Percentiles rank a stretch among this genome's conserved stretches.
These are phyloP conservation scores for Barnettozyma siamensis DNA, from an alignment of 805 yeast genomes.

Conservation along the genomic window DNA sequence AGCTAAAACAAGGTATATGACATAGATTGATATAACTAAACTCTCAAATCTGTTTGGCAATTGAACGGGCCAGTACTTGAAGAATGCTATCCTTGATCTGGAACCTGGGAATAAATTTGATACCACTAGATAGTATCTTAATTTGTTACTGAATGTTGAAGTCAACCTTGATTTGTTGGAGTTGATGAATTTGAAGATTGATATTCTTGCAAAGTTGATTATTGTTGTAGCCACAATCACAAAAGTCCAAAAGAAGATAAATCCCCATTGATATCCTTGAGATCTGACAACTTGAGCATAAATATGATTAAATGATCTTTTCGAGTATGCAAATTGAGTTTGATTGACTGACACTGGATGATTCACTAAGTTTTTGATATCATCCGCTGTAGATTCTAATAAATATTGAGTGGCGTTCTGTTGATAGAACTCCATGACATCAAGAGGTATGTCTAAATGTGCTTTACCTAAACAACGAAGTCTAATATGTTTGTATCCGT, in stretches of 20 bases:
- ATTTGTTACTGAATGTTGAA: conserved; percentile 10
- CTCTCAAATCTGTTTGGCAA: conserved; percentile 28
- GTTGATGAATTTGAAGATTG: conserved; percentile 24
- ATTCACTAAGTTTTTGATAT: conserved; percentile 19
- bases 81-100: conserved; percentile 19
- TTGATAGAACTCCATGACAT: conserved; percentile 29
- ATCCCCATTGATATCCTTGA: conserved; percentile 43
- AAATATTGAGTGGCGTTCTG: conserved; percentile 32
- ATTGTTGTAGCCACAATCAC: conserved; percentile 29
- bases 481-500: conserved; percentile 35
- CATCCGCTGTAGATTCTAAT: conserved; percentile 25
- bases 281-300: conserved; percentile 33
- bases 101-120: conserved; percentile 24
- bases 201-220: conserved; percentile 23
- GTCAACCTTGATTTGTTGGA: conserved; percentile 15
- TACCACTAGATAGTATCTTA: conserved; percentile 22
- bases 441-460: conserved; percentile 28
- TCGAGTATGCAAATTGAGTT: conserved; percentile 29
- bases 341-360: conserved; percentile 31
- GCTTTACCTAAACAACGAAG: conserved; percentile 32
- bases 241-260: conserved; percentile 35
- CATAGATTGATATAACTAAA: conserved; percentile 28
- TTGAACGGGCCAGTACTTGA: conserved; percentile 25
- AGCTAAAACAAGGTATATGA: conserved; percentile 28
- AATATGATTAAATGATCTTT: conserved; percentile 31